These are phyloP conservation scores for Lecanicillium sp. DNA, from an alignment of 2,329 filamentous ascomycete genomes.

Conservation along the genomic window DNA sequence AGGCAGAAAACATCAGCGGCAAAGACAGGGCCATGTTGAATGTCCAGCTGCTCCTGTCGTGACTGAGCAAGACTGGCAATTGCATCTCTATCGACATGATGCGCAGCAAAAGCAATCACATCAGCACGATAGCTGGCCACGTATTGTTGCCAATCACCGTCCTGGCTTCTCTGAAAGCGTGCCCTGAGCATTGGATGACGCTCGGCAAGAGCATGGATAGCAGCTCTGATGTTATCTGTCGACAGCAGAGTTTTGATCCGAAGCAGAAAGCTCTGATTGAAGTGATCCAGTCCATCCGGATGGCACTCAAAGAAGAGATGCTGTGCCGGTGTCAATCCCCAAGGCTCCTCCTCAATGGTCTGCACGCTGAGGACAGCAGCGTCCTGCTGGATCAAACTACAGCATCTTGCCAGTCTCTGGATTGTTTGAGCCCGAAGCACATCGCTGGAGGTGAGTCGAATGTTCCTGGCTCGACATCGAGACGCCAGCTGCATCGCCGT, in stretches of 20 bases:
- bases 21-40: constrained; percentile 13
- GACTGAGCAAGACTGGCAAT: constrained; percentile 2
- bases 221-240: constrained; percentile 9
- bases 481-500: constrained; percentile 29
- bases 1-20: too few relatives aligned
- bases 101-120: too few relatives aligned
- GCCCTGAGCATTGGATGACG: constrained; percentile 29
- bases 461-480: constrained; percentile 14
- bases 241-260: constrained; percentile 16
- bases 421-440: constrained; percentile 8
- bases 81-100: background rate
- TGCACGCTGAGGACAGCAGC: background rate
- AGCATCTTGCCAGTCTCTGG: background rate
- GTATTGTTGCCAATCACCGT: constrained; percentile 15
- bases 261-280: constrained; percentile 37
- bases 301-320: constrained; percentile 31
- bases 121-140: too few relatives aligned
- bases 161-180: constrained; percentile 15
- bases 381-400: background rate
- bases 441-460: constrained; percentile 16
- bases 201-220: constrained; percentile 17
- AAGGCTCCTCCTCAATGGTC: constrained; percentile 18
- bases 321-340: constrained; percentile 36
- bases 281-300: constrained; percentile 22
- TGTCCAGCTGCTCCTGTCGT: constrained; percentile 8